Percentiles rank a stretch among this genome's conserved stretches.
Conservation (phyloP, 768 basidiomycete species). For the Phanerodontia chrysosporium region DNA sequence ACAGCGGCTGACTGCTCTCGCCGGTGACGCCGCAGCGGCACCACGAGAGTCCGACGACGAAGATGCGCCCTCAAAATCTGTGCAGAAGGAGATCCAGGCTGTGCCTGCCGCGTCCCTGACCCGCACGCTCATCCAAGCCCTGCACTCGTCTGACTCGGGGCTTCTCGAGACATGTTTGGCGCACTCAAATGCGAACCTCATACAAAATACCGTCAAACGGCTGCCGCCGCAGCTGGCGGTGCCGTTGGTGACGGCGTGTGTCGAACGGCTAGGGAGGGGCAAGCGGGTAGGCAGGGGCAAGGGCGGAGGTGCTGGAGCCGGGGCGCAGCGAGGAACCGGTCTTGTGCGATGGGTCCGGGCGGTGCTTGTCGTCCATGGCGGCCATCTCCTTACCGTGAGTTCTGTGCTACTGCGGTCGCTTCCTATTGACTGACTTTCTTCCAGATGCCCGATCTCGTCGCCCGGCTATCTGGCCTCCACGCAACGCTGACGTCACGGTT, state of each 20-base stretch:
- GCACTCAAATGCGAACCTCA: slow-evolving; percentile 76
- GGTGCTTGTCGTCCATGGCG: slow-evolving; percentile 80
- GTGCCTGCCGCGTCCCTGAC: slow-evolving; percentile 84
- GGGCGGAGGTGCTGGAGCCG: slow-evolving; percentile 75
- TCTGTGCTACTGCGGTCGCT: background rate
- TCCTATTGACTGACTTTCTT: slow-evolving; percentile 8
- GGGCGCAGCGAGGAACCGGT: slow-evolving; percentile 67
- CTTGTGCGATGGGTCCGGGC: slow-evolving; percentile 77
- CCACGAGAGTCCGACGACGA: slow-evolving; percentile 47
- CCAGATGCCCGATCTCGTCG: slow-evolving; percentile 90
- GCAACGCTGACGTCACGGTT: slow-evolving; percentile 75
- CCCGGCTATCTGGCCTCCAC: slow-evolving; percentile 81
- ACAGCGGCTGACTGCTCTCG: slow-evolving; percentile 77
- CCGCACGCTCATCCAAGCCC: slow-evolving; percentile 89
- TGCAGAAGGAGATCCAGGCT: slow-evolving; percentile 25
- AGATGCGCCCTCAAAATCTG: slow-evolving; percentile 27
- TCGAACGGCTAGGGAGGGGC: slow-evolving; percentile 82
- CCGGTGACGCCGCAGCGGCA: slow-evolving; percentile 42
- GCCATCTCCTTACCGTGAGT: slow-evolving; percentile 89
- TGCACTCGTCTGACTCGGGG: slow-evolving; percentile 90
- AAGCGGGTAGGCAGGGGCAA: slow-evolving; percentile 68
- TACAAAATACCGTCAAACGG: slow-evolving; percentile 82
- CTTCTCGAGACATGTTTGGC: slow-evolving; percentile 83
- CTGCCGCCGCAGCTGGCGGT: slow-evolving; percentile 86
- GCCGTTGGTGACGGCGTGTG: slow-evolving; percentile 80